Percentiles rank a stretch among this genome's conserved stretches.
These are phyloP conservation scores for Vinca major DNA, from an alignment of 305 asterid genomes.

Conservation along the genomic window DNA sequence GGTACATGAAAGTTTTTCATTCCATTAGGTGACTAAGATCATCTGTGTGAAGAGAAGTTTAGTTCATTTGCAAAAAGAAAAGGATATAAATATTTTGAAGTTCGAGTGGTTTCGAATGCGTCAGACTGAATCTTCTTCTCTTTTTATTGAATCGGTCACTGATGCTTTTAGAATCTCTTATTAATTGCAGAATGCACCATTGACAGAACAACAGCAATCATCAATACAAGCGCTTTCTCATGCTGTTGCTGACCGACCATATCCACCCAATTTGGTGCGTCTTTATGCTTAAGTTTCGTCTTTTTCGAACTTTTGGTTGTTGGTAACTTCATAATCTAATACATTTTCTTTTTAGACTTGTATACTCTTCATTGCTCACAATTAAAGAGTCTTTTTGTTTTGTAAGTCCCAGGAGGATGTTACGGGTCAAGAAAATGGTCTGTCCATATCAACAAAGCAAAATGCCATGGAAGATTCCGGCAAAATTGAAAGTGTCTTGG, in stretches of 20 bases:
- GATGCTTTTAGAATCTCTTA: not conserved
- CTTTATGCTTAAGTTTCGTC: conserved; percentile 10
- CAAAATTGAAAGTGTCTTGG: conserved; percentile 58
- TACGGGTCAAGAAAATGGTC: conserved; percentile 46
- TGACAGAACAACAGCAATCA: conserved; percentile 89
- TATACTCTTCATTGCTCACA: not conserved
- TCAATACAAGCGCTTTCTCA: conserved; percentile 85
- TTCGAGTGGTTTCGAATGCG: not conserved
- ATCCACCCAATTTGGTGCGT: conserved; percentile 69
- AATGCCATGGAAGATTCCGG: conserved; percentile 55
- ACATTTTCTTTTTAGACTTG: no score
- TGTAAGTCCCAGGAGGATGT: conserved; percentile 55
- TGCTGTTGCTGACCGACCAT: conserved; percentile 87
- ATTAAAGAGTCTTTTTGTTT: conserved; percentile 5
- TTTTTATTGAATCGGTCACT: conserved; percentile 1
- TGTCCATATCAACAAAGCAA: conserved; percentile 50
- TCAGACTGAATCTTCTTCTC: not conserved
- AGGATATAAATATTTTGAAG: not conserved
- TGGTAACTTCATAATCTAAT: no score
- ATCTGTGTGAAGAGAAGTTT: not conserved
- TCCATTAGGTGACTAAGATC: not conserved
- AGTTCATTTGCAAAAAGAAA: not conserved
- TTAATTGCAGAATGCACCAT: conserved; percentile 61
- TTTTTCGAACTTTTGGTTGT: not conserved
- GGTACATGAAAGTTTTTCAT: no score